Evolutionary conservation across 352 stramenopile species (phyloP), one percentile per base, ranked within the genome.

Genomic region (Phytophthora fragariae): DNA sequence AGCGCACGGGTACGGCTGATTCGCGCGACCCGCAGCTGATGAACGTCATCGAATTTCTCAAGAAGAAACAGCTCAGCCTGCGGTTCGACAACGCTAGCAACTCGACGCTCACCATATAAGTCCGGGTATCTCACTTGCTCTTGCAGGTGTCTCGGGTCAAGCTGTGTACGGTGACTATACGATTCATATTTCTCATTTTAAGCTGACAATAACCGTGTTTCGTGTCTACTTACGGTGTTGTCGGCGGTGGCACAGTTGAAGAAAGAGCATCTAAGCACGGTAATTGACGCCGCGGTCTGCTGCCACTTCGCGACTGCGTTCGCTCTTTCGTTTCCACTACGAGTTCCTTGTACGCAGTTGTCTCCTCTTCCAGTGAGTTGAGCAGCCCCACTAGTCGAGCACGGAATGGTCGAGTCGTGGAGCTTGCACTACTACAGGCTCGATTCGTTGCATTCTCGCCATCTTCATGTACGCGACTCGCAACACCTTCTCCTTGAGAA

Each of bases 21-120:
- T 73, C 80, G 33, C 83, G 86, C 31, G 88, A 95, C 58, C 83
- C 82, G 69, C 85, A 94, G 67, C 70, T 95, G 56, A 73, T 90
- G 44, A 92, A 77, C 59, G 88, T 96, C 49, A 89, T 96, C 41
- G 86, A 95, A 46, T 93, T 93, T 66, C 75, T 96, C 10, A 96
- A 96, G 77, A 96, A 96, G 79, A 95, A 96, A 72, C 89, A 95
- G 75, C 80, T 96, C 39, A 94, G 84, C 55, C 81, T 96, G 46
- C 89, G 89, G 46, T 93, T 96, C 57, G 89, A 95, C 82, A 94
- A 92, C 59, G 89, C 88, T 58, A 94, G 88, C 71, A 94, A 89
- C 53, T 89, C 88, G 41, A 86, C 88, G 33, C 83, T 96, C 59
- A 93, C 89, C 37, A 94, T 96, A 73, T 96, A 89, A 84, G 44